Conservation (phyloP, 2,329 filamentous ascomycete species). For the Davidsoniella eucalypti region DNA sequence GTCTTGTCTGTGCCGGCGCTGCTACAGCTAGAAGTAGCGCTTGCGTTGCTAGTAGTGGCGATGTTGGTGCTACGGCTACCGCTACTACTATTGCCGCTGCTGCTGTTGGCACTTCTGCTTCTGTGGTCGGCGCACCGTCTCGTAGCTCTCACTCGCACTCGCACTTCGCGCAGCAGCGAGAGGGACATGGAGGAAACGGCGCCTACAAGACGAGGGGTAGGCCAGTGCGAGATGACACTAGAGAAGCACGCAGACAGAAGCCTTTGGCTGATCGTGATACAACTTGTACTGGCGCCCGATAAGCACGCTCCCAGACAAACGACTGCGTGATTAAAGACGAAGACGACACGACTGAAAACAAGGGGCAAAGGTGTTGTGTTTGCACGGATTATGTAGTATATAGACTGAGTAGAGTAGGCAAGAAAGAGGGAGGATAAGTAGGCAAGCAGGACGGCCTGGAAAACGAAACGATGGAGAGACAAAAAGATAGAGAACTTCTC, state of each 20-base stretch:
- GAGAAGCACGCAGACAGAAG: background rate
- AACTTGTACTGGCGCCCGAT: background rate
- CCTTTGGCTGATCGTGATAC: too few relatives aligned
- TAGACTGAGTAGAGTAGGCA: background rate
- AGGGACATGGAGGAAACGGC: slow-evolving; percentile 4
- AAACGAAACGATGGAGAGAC: slow-evolving; percentile 5
- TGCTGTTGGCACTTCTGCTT: slow-evolving; percentile 1
- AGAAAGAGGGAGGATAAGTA: background rate
- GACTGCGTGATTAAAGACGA: background rate
- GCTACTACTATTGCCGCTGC: background rate
- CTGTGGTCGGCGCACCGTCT: slow-evolving; percentile 1
- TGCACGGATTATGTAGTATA: too few relatives aligned
- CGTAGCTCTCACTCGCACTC: slow-evolving; percentile 5
- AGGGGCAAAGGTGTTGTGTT: too few relatives aligned
- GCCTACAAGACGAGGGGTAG: background rate
- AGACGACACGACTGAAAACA: too few relatives aligned
- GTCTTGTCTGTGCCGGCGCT: background rate
- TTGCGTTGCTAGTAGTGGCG: background rate
- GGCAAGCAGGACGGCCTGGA: background rate
- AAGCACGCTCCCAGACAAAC: background rate
- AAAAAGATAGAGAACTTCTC: slow-evolving; percentile 12
- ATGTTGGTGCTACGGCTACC: slow-evolving; percentile 1
- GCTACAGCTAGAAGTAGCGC: background rate
- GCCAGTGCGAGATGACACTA: background rate
- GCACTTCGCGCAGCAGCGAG: slow-evolving; percentile 7